Conservation (phyloP, 768 basidiomycete genomes). For the Mycena vitilis region DNA sequence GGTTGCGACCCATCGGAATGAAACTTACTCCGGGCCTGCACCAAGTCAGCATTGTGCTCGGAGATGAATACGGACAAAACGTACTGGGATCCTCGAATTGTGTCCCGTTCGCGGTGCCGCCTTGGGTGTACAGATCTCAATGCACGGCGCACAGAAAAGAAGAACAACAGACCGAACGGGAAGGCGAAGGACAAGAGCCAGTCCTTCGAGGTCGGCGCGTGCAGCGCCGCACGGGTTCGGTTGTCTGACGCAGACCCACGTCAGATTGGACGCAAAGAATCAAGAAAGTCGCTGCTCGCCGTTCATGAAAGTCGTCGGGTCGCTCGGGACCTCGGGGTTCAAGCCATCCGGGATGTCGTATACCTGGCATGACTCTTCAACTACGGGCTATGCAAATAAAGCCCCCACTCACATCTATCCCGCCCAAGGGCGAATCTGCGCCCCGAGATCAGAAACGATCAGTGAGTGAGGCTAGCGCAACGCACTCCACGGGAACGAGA, state of each 20-base stretch:
- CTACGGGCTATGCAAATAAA: neutral
- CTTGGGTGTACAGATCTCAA: neutral
- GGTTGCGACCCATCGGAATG: neutral
- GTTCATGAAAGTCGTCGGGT: slow-evolving; percentile 62
- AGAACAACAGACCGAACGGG: slow-evolving; percentile 45
- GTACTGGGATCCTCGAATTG: slow-evolving; percentile 26
- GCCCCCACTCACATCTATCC: slow-evolving; percentile 47
- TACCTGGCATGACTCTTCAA: slow-evolving; percentile 42
- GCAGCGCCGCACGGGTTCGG: slow-evolving; percentile 66
- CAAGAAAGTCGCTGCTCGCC: slow-evolving; percentile 49
- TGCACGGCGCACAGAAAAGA: neutral
- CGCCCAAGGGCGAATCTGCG: slow-evolving; percentile 21
- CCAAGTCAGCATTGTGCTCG: neutral
- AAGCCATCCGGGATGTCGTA: slow-evolving; percentile 70
- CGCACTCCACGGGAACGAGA: slow-evolving; percentile 70
- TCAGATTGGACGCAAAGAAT: neutral
- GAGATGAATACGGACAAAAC: neutral
- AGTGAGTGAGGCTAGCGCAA: neutral
- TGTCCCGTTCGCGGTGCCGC: slow-evolving; percentile 1
- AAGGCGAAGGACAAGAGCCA: slow-evolving; percentile 47
- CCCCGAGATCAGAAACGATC: no score
- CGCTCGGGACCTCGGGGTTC: slow-evolving; percentile 59
- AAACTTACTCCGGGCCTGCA: slow-evolving; percentile 39
- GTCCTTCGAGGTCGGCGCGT: slow-evolving; percentile 72
- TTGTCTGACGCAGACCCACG: slow-evolving; percentile 47